Base-by-base conservation (phyloP, 78 protist genomes). In the Speleostelium caveatum region DNA sequence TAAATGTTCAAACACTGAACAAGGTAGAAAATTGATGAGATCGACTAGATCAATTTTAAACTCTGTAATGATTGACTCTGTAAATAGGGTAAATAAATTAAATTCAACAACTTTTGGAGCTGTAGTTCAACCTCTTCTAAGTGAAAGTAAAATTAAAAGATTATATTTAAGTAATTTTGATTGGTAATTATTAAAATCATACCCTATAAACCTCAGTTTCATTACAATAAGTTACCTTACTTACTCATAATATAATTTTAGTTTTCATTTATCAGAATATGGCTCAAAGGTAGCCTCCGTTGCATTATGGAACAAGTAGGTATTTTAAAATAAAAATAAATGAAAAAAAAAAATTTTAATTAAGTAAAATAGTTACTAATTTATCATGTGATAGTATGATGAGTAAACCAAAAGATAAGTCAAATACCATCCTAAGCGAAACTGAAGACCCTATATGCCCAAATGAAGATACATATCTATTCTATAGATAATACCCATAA, bases 401-500 rank as follows among this genome's bases (percentile, higher is more conserved):
- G 55, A 49, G 12, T 16, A 14, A 6, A 6, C 33, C 33, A 6
- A n/a, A 58, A 58, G 4, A 8, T 19, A 58, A 58, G 16, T 19
- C 4, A 8, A n/a, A 58, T 19, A 22, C 17, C 7, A 14, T 22
- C 63, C 4, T 58, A 4, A 58, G 7, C 17, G 33, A 58, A 58
- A 58, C 4, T 45, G 53, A 45, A 14, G n/a, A 45, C 10, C 53
- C 63, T 19, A n/a, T 58, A 16, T 58, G 63, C 16, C 63, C 63
- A 58, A 58, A 7, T n/a, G 63, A 58, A 58, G 63, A 58, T 58
- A 58, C 63, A 4, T 58, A 58, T 58, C 26, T 58, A 58, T 58
- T 58, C 16, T 19, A 58, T 58, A 58, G n/a, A n/a, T n/a, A n/a
- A n/a, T n/a, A n/a, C n/a, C n/a, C n/a, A n/a, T n/a, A n/a, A n/a